phyloP scores from a whole-genome alignment of 2,329 filamentous ascomycete species.

The Ophiocordyceps camponoti-floridani region DNA sequence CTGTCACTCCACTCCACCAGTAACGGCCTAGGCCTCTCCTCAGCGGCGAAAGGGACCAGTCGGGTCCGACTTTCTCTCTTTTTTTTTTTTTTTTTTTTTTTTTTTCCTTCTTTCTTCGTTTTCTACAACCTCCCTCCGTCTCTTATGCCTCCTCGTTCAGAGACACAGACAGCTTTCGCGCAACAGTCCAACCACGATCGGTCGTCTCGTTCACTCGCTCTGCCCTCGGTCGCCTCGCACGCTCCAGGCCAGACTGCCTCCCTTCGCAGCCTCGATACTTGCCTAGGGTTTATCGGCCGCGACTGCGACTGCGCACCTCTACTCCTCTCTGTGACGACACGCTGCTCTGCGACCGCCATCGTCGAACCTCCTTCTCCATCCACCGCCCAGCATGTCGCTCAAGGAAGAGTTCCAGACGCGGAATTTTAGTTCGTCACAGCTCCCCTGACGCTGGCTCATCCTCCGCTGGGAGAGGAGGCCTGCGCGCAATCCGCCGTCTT shows the following conservation, averaged over 20 bases:
- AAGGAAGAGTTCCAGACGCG: slow-evolving; percentile 54
- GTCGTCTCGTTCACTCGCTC: neutral
- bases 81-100: neutral
- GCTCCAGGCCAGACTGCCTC: neutral
- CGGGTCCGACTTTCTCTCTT: neutral
- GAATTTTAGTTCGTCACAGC: slow-evolving; percentile 47
- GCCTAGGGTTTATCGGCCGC: neutral
- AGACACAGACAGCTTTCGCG: neutral
- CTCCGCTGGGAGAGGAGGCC: too few species aligned
- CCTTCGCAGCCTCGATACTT: neutral
- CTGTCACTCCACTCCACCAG: neutral
- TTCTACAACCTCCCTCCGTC: neutral
- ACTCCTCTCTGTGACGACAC: neutral
- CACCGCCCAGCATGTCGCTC: slow-evolving; percentile 41
- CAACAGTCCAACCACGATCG: neutral
- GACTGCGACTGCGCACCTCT: slow-evolving; percentile 1
- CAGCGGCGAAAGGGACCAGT: neutral
- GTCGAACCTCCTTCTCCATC: neutral
- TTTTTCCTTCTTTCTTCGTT: neutral
- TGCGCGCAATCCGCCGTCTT: too few species aligned
- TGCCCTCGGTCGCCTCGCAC: neutral
- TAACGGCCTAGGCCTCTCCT: neutral
- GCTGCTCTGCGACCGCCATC: neutral
- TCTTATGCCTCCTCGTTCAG: neutral
- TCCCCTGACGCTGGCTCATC: neutral